phyloP scores from a whole-genome alignment of 2,329 filamentous ascomycete genomes.

The Verticillium nubilum region DNA sequence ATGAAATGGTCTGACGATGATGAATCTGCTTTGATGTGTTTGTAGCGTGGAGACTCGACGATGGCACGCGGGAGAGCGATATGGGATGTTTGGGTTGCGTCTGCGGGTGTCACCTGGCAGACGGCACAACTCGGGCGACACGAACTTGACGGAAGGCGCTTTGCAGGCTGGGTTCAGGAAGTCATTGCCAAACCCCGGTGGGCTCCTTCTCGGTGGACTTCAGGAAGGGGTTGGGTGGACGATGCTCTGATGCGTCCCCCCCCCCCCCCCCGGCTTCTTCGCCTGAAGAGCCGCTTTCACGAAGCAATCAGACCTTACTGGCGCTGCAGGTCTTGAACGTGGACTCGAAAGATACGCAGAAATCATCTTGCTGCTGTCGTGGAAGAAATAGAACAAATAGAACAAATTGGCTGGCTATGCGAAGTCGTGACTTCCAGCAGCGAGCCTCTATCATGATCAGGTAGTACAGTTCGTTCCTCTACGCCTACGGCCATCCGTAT shows the following conservation, averaged over 20 bases:
- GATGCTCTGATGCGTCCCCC: too few species aligned
- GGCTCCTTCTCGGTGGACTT: too few species aligned
- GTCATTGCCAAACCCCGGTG: not conserved
- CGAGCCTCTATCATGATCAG: not conserved
- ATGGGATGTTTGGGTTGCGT: not conserved
- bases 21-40: not conserved
- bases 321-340: too few species aligned
- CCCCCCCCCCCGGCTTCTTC: too few species aligned
- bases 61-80: not conserved
- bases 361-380: not conserved
- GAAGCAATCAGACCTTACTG: too few species aligned
- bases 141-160: not conserved
- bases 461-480: not conserved
- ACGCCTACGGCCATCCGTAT: not conserved
- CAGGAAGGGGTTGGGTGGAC: too few species aligned
- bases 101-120: not conserved
- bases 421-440: not conserved
- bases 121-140: not conserved
- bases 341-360: too few species aligned
- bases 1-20: not conserved
- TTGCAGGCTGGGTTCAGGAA: not conserved
- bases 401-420: not conserved
- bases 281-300: too few species aligned
- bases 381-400: not conserved
- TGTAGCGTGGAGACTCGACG: not conserved